Base-by-base conservation (phyloP, 2,329 filamentous ascomycete species). In the Cordyceps militaris region DNA sequence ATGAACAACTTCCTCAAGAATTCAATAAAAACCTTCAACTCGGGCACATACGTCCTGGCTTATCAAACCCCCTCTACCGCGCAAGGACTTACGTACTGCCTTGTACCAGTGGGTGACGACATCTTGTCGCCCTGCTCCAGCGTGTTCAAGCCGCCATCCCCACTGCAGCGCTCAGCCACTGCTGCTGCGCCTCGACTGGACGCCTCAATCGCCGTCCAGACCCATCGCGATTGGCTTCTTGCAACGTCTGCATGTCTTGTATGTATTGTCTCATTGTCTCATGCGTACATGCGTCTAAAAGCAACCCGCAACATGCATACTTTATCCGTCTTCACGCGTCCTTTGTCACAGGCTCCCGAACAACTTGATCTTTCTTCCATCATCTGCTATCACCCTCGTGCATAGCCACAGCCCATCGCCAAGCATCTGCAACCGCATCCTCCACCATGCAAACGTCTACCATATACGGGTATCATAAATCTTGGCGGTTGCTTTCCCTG, bases 211-310 rank as follows among this genome's bases (percentile, higher is more conserved):
- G 36, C 13, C 23, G 10, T 32, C 50, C 21, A 32, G n/a, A 34
- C 24, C 8, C n/a, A 3, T 42, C 21, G 16, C 36, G 36, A 52
- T 52, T 52, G 49, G 49, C 49, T 30, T 42, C 34, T 32, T 11
- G 26, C 11, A 43, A 23, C 21, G 32, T 30, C 50, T 43, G 50
- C 50, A 43, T 53, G 50, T 53, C 50, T 43, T 53, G 38, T 11
- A 42, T 23, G 34, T 44, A 54, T 54, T 54, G 40, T 36, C 21
- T 46, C n/a, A n/a, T n/a, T n/a, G n/a, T n/a, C n/a, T n/a, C n/a
- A n/a, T n/a, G n/a, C n/a, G n/a, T 34, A 34, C 11, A 16, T 34
- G n/a, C 11, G 19, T 23, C 28, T 14, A 14, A 48, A 13, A 4
- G 14, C 16, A 30, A n/a, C n/a, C n/a, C n/a, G n/a, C 44, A 19